Percentiles rank a stretch among this genome's conserved stretches.
phyloP scores from a whole-genome alignment of 768 basidiomycete genomes.

The Pleurotus pulmonarius region DNA sequence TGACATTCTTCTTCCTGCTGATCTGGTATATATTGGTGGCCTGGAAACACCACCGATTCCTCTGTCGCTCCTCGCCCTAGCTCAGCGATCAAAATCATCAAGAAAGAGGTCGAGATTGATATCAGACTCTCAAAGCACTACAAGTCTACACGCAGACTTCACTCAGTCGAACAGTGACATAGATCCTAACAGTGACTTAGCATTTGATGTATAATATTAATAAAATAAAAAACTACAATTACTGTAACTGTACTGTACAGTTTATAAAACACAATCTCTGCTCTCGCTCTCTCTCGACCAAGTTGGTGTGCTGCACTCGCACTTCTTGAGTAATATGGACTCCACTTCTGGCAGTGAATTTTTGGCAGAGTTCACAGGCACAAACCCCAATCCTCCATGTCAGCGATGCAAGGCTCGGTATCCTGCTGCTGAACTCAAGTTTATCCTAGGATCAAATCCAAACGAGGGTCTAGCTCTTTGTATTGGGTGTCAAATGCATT shows the following conservation, averaged over 20 bases:
- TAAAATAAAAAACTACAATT: too few species aligned
- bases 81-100: too few species aligned
- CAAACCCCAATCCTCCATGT: background rate
- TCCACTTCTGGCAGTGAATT: too few species aligned
- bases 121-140: too few species aligned
- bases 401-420: background rate
- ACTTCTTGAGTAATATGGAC: background rate
- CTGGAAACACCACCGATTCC: background rate
- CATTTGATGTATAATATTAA: background rate
- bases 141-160: background rate
- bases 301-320: background rate
- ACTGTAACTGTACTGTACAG: too few species aligned
- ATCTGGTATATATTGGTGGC: conserved; percentile 8
- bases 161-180: background rate
- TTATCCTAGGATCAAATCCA: background rate
- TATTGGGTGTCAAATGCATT: background rate
- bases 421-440: background rate
- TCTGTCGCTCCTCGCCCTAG: background rate
- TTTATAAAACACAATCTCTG: background rate
- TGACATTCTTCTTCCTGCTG: background rate
- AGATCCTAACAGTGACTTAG: background rate
- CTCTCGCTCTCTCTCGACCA: background rate
- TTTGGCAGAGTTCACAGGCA: too few species aligned
- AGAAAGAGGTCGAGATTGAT: too few species aligned
- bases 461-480: background rate